Evolutionary conservation across 2,329 filamentous ascomycete species (phyloP).

Genomic region (Clarireedia homoeocarpa): DNA sequence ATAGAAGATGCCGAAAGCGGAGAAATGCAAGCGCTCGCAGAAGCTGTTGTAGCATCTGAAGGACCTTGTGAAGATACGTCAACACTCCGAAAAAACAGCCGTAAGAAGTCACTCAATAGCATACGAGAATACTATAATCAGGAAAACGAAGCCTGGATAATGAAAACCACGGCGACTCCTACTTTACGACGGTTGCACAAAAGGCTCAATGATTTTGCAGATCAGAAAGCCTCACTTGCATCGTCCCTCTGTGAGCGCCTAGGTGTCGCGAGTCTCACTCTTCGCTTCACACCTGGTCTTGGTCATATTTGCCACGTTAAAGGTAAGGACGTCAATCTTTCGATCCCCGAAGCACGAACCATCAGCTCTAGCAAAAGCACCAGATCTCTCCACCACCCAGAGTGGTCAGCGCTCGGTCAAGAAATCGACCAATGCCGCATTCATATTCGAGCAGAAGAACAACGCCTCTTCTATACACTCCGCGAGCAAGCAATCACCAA

Average conservation of each 20-base stretch:
- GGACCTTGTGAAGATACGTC: slow-evolving; percentile 50
- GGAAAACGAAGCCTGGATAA: slow-evolving; percentile 54
- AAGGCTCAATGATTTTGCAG: slow-evolving; percentile 51
- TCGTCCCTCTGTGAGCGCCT: slow-evolving; percentile 54
- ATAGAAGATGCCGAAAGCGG: slow-evolving; percentile 64
- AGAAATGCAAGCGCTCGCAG: slow-evolving; percentile 64
- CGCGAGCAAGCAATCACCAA: slow-evolving; percentile 71
- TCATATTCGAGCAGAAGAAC: slow-evolving; percentile 77
- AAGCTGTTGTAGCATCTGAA: slow-evolving; percentile 61
- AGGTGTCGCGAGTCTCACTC: slow-evolving; percentile 55
- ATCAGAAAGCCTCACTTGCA: slow-evolving; percentile 54
- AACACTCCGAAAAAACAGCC: slow-evolving; percentile 32
- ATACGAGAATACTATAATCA: slow-evolving; percentile 51
- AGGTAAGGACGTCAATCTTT: slow-evolving; percentile 56
- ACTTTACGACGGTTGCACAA: slow-evolving; percentile 60
- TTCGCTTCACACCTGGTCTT: slow-evolving; percentile 80
- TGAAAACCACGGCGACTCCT: slow-evolving; percentile 61
- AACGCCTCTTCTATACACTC: slow-evolving; percentile 66
- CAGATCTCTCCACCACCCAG: slow-evolving; percentile 71
- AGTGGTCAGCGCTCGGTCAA: slow-evolving; percentile 77
- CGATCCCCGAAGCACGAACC: slow-evolving; percentile 34
- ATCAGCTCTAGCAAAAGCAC: slow-evolving; percentile 79
- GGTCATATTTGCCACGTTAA: slow-evolving; percentile 89
- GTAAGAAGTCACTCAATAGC: slow-evolving; percentile 38
- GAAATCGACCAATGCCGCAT: slow-evolving; percentile 69